Conservation (phyloP, 192 early-diverging fungal species). For the Haplosporangium gracile region DNA sequence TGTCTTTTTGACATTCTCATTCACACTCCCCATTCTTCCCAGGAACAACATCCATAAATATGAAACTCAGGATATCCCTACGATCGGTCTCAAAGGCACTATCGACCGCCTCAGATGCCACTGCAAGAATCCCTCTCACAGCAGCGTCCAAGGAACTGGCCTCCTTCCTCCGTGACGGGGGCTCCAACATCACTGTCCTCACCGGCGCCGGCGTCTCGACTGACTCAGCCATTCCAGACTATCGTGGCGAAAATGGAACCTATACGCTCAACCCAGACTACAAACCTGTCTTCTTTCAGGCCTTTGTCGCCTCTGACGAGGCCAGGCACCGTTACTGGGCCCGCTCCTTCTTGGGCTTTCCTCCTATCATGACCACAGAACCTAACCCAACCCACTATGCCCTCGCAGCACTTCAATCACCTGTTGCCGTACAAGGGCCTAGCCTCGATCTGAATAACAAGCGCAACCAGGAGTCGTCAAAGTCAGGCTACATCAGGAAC, state of each 20-base stretch:
- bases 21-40: not conserved
- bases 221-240: conserved; percentile 85
- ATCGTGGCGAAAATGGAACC: conserved; percentile 78
- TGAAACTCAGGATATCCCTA: conserved; percentile 40
- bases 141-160: conserved; percentile 42
- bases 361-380: conserved; percentile 71
- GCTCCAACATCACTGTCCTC: conserved; percentile 57
- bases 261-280: conserved; percentile 82
- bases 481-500: conserved; percentile 53
- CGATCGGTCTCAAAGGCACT: conserved; percentile 40
- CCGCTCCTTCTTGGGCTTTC: conserved; percentile 87
- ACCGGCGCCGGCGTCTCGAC: conserved; percentile 74
- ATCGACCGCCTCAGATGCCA: not conserved
- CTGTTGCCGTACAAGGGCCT: not conserved
- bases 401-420: conserved; percentile 64
- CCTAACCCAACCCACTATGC: conserved; percentile 83
- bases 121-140: not conserved
- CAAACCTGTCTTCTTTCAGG: conserved; percentile 87
- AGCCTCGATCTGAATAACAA: not conserved
- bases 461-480: not conserved
- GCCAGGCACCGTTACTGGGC: conserved; percentile 92
- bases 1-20: not conserved
- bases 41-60: conserved; percentile 11
- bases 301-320: conserved; percentile 52
- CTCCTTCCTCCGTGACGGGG: conserved; percentile 48